A percentile compares a stretch with the other conserved stretches of the same genome.
These are phyloP conservation scores for Stentor roeselii DNA, from an alignment of 73 alveolate genomes.

Conservation along the genomic window DNA sequence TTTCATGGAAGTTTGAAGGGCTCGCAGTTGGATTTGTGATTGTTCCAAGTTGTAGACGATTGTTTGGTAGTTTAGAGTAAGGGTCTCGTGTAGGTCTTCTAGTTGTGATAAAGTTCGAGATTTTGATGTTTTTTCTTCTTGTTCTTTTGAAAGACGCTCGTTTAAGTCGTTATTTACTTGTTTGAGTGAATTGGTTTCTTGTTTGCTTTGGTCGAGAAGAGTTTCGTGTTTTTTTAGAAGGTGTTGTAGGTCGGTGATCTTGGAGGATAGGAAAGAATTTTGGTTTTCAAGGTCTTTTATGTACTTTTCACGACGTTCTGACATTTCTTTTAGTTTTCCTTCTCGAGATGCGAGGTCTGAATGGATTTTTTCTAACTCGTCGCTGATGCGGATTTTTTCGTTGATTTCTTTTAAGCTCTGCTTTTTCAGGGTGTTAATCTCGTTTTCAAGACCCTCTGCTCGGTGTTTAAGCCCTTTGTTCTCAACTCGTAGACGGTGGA, in stretches of 20 bases:
- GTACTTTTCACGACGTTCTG: conserved; percentile 9
- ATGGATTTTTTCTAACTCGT: conserved; percentile 5
- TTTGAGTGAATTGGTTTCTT: neutral
- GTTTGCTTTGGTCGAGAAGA: neutral
- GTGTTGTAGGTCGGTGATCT: neutral
- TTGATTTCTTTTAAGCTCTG: neutral
- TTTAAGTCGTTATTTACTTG: neutral
- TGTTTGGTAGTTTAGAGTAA: neutral
- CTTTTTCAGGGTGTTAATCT: neutral
- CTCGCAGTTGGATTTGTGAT: conserved; percentile 20
- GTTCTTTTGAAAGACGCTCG: neutral
- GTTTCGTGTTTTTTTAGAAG: neutral
- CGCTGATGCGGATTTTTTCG: neutral
- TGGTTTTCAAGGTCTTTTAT: conserved; percentile 25
- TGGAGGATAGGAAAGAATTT: neutral
- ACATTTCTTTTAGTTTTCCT: neutral
- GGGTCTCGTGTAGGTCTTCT: neutral
- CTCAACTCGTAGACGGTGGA: neutral
- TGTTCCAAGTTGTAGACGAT: conserved; percentile 12
- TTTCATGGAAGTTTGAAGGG: conserved; percentile 1
- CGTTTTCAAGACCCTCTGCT: conserved; percentile 7
- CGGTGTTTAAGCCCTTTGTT: neutral
- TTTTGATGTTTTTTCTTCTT: neutral
- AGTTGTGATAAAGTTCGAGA: neutral
- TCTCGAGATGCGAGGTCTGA: neutral